Percentiles rank a stretch among this genome's conserved stretches.
Evolutionary conservation across 2,329 filamentous ascomycete species (phyloP).

Genomic region (Diaporthe vaccinii): DNA sequence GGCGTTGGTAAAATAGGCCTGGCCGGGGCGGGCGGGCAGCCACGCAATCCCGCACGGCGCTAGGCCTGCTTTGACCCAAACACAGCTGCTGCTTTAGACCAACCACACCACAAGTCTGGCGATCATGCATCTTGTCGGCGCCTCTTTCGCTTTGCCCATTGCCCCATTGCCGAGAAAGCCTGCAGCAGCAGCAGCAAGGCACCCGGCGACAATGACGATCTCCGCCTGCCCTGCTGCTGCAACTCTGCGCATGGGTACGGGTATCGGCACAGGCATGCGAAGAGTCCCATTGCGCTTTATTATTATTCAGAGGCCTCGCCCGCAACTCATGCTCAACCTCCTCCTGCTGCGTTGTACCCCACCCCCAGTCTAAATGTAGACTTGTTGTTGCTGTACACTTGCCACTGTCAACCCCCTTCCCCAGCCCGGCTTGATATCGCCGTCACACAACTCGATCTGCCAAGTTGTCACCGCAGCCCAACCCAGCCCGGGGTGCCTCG

Average conservation of each 20-base stretch:
- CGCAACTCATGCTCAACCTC: background rate
- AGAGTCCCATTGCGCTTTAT: background rate
- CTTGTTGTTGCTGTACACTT: conserved; percentile 1
- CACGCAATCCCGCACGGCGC: conserved; percentile 18
- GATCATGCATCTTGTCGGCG: conserved; percentile 27
- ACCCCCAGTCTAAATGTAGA: background rate
- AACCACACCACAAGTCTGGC: conserved; percentile 28
- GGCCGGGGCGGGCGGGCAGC: background rate
- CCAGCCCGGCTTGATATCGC: background rate
- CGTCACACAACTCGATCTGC: conserved; percentile 14
- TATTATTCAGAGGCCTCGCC: background rate
- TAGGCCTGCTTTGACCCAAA: conserved; percentile 25
- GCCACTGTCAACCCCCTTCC: background rate
- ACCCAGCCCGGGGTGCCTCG: background rate
- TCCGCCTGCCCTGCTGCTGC: conserved; percentile 7
- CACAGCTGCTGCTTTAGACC: conserved; percentile 8
- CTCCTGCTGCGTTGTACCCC: background rate
- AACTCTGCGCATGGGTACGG: background rate
- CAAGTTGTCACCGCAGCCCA: conserved; percentile 20
- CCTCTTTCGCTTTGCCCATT: conserved; percentile 17
- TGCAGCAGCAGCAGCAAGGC: conserved; percentile 19
- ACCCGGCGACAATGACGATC: conserved; percentile 25
- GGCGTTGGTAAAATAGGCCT: too few relatives aligned
- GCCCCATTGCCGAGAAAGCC: conserved; percentile 7
- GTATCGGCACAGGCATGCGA: background rate